These are phyloP conservation scores for Sarocladium kiliense DNA, from an alignment of 2,329 filamentous ascomycete genomes.

Conservation along the genomic window DNA sequence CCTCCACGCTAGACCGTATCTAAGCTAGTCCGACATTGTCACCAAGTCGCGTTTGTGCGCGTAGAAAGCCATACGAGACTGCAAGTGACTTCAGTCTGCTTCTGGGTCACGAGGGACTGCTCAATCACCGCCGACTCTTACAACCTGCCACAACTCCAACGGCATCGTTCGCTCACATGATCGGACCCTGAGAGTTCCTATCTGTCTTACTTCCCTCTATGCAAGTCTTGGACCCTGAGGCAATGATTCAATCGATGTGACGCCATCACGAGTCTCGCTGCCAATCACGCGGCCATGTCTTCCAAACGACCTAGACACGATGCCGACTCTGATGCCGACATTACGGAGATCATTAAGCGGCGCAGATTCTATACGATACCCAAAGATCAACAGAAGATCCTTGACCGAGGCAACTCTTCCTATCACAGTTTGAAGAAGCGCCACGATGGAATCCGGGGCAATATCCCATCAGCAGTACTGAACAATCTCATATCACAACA, in stretches of 20 bases:
- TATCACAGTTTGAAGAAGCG: not conserved
- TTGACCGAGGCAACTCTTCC: not conserved
- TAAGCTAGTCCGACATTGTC: not conserved
- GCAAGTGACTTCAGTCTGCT: too few relatives aligned
- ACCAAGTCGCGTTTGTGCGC: slow-evolving; percentile 3
- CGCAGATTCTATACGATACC: slow-evolving; percentile 26
- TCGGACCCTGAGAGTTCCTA: too few relatives aligned
- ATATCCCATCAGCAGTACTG: not conserved
- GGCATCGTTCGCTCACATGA: too few relatives aligned
- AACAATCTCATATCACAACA: not conserved
- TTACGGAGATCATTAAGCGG: not conserved
- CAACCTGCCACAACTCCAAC: too few relatives aligned
- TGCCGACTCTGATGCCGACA: not conserved
- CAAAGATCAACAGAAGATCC: slow-evolving; percentile 27
- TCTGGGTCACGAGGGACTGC: too few relatives aligned
- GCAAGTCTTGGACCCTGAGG: too few relatives aligned
- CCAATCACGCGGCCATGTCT: not conserved
- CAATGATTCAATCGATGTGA: not conserved
- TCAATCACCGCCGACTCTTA: too few relatives aligned
- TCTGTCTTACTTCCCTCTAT: too few relatives aligned
- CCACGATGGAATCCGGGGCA: not conserved
- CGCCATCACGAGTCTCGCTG: not conserved
- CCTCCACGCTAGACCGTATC: not conserved
- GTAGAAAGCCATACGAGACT: too few relatives aligned
- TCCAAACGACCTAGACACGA: not conserved